Conservation (phyloP, 768 basidiomycete genomes). For the Thelephora ganbajun region DNA sequence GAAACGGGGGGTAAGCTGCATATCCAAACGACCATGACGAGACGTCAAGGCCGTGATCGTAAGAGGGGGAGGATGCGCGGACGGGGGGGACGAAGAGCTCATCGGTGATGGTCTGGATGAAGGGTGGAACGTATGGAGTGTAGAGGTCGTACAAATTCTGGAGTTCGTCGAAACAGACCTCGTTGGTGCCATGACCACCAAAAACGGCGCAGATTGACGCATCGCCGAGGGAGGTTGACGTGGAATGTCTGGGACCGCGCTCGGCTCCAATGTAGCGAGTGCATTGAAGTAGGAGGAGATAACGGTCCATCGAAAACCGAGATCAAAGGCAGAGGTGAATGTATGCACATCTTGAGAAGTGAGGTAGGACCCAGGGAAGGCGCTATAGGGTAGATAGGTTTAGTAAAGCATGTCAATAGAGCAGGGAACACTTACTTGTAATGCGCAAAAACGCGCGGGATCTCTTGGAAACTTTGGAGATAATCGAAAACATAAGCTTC, state of each 20-base stretch:
- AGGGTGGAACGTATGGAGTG: conserved; percentile 69
- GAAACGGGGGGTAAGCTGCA: conserved; percentile 58
- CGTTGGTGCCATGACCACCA: conserved; percentile 96
- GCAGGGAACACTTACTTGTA: too few relatives aligned
- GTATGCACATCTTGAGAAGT: conserved; percentile 66
- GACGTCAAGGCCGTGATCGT: conserved; percentile 71
- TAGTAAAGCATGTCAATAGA: too few relatives aligned
- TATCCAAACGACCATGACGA: conserved; percentile 71
- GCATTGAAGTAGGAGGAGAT: conserved; percentile 72
- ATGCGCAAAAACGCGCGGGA: too few relatives aligned
- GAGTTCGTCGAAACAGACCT: conserved; percentile 95
- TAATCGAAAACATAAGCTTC: too few relatives aligned
- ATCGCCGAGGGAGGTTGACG: conserved; percentile 44
- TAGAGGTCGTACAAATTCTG: conserved; percentile 87
- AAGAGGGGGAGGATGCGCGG: conserved; percentile 42
- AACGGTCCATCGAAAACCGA: conserved; percentile 63
- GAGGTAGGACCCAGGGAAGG: conserved; percentile 65
- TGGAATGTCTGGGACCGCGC: conserved; percentile 41
- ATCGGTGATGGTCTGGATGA: conserved; percentile 48
- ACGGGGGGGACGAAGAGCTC: conserved; percentile 57
- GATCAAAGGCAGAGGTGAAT: conserved; percentile 59
- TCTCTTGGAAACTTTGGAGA: too few relatives aligned
- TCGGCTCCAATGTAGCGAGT: conserved; percentile 50
- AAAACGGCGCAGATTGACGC: conserved; percentile 85
- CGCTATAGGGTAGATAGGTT: conserved; percentile 59